These are phyloP conservation scores for Chaetomium strumarium DNA, from an alignment of 2,329 filamentous ascomycete species.

Conservation along the genomic window DNA sequence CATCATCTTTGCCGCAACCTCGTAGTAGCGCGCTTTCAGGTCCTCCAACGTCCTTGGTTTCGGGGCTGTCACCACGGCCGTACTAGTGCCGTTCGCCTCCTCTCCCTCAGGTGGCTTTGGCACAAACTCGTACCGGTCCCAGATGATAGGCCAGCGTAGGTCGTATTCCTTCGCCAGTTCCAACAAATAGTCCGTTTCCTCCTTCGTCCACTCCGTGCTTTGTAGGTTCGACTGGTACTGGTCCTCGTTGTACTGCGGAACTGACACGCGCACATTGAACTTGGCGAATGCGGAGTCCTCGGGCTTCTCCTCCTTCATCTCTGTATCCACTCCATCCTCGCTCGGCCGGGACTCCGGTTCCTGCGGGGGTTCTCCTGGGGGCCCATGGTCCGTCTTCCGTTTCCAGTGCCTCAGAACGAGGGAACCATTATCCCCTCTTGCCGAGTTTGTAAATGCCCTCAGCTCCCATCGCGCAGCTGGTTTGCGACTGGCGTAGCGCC, in stretches of 20 bases:
- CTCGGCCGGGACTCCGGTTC: constrained; percentile 31
- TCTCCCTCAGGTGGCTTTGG: constrained; percentile 42
- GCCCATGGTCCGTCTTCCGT: constrained; percentile 47
- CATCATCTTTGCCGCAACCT: constrained; percentile 77
- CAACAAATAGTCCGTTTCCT: constrained; percentile 91
- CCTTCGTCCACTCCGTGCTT: constrained; percentile 75
- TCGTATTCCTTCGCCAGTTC: constrained; percentile 70
- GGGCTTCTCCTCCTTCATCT: constrained; percentile 23
- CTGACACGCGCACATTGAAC: constrained; percentile 75
- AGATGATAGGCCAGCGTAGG: constrained; percentile 84
- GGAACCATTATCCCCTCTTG: constrained; percentile 56
- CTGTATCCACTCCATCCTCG: constrained; percentile 27
- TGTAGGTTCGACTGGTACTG: constrained; percentile 74
- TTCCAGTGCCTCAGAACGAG: constrained; percentile 78
- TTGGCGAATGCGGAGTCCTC: constrained; percentile 71
- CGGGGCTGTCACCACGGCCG: constrained; percentile 48
- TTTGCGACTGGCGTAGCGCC: constrained; percentile 48
- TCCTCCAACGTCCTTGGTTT: constrained; percentile 74
- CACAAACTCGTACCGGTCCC: constrained; percentile 81
- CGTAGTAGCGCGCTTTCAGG: constrained; percentile 86
- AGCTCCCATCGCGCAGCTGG: constrained; percentile 60
- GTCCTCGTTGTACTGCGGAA: constrained; percentile 79
- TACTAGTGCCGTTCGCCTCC: constrained; percentile 41
- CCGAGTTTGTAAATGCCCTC: constrained; percentile 69
- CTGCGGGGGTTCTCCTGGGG: constrained; percentile 31